phyloP scores from a whole-genome alignment of 352 stramenopile genomes.

The Phytophthora sojae region DNA sequence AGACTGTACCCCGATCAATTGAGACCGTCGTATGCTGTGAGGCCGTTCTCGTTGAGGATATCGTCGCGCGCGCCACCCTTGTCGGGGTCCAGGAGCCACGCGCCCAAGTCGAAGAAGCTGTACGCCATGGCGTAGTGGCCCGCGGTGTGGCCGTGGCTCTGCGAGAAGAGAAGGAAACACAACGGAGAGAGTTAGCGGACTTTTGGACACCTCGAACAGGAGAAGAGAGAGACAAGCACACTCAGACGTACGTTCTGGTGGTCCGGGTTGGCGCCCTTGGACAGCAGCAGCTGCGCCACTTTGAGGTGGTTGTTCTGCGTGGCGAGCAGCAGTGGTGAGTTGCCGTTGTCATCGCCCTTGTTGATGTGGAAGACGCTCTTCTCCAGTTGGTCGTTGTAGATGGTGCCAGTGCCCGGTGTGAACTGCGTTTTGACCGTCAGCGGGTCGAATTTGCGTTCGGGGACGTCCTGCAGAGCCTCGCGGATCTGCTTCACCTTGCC shows the following conservation, averaged over 20 bases:
- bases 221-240: background rate
- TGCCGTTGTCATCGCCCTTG: constrained; percentile 91
- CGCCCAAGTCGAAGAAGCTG: constrained; percentile 91
- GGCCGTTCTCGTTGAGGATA: constrained; percentile 92
- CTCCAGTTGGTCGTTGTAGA: constrained; percentile 92
- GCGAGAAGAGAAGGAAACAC: constrained; percentile 5
- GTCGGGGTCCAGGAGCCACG: constrained; percentile 90
- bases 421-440: constrained; percentile 77
- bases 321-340: constrained; percentile 89
- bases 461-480: constrained; percentile 82
- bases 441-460: constrained; percentile 89
- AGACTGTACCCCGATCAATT: constrained; percentile 27
- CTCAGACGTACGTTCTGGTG: constrained; percentile 81
- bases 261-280: constrained; percentile 91
- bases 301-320: constrained; percentile 91
- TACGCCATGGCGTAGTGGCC: constrained; percentile 95
- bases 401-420: constrained; percentile 85
- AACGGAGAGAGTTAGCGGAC: constrained; percentile 2
- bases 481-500: constrained; percentile 91
- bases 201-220: background rate
- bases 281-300: constrained; percentile 91
- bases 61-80: constrained; percentile 87
- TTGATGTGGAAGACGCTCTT: constrained; percentile 92
- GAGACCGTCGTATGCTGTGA: constrained; percentile 94
- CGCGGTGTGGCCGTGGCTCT: constrained; percentile 90